Evolutionary conservation across 495 filamentous ascomycete genomes (phyloP), one percentile per base, ranked within the genome.

Genomic region (Penicillium pulvis): DNA sequence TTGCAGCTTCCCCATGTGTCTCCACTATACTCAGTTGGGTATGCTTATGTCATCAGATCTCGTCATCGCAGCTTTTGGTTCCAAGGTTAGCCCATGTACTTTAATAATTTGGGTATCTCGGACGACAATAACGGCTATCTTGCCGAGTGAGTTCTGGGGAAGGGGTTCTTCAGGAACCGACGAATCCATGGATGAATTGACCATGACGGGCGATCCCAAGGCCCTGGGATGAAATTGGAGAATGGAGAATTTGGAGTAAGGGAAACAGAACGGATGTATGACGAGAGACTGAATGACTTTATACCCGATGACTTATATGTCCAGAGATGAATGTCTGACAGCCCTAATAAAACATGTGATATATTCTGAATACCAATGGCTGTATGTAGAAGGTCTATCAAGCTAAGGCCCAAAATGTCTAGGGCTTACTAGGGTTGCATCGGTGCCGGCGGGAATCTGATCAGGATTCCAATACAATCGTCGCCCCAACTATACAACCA

Each of bases 371-470:
- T 36, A 36, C 14, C 33, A 36, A 4, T 36, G 8, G 31, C 31
- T 11, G 3, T 11, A 43, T 43, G 16, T 44, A 14, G n/a, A 44
- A 44, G 42, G 16, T 6, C n/a, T 44, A 44, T 16, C 19, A 44
- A 17, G 42, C 42, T 10, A 17, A 19, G 8, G 42, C 42, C n/a
- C 2, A 14, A 20, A 48, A 30, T 24, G 20, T 16, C 9, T 14
- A 28, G 8, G 20, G 46, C 19, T 48, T 48, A 17, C 20, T 3
- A 57, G 41, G 49, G 35, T 48, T 51, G 46, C 51, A 55, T 55
- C 36, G n/a, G 42, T 42, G 44, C 17, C 35, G 49, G 44, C 42
- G 51, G 48, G 48, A 57, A 36, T 58, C 56, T 50, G 56, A 52
- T 46, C 41, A 58, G 50, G 49, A 53, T 30, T 14, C 19, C 20